Evolutionary conservation across 208 protist genomes (phyloP), one percentile per base, ranked within the genome.

Genomic region (Blechomonas ayalai): DNA sequence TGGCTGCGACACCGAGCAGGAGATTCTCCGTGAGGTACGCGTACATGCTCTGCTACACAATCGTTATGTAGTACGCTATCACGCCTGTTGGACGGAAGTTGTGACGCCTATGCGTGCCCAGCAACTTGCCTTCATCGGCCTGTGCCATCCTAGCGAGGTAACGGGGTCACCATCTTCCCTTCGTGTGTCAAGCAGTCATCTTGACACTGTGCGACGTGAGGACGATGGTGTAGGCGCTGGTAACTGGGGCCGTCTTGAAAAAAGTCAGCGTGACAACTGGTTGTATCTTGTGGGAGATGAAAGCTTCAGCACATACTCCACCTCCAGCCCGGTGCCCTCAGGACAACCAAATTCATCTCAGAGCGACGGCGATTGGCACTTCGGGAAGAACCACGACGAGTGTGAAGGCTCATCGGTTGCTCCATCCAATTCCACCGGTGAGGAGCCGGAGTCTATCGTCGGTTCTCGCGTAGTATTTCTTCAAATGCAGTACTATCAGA

Each of bases 401-500:
- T 19, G 31, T 18, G 16, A 40, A 3, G 39, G 42, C 2, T 44
- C 34, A 7, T 45, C 28, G 0, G 15, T 12, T 37, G 20, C 42
- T 4, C 36, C 31, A 8, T 12, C 35, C 45, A 29, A 28, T 13
- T 45, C 37, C 16, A 28, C 22, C 23, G 23, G 18, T 1, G n/a
- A 25, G 26, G 28, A 42, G 16, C 16, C 27, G 2, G 31, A 29
- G 37, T 63, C 32, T 40, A 42, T 88, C 13, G 52, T 84, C 28
- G 67, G 65, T 20, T 47, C 58, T 0, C 74, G 61, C 9, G 75
- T 88, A 1, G 67, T 94, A 0, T 91, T 94, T 59, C 27, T 94
- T 28, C 86, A 94, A 47, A 74, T 94, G 73, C 78, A 94, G 62
- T 73, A 82, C 32, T 94, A 76, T 50, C 78, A 91, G 29, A 72